phyloP scores from a whole-genome alignment of 2,329 filamentous ascomycete genomes.

The Paracoccidioides brasiliensis region DNA sequence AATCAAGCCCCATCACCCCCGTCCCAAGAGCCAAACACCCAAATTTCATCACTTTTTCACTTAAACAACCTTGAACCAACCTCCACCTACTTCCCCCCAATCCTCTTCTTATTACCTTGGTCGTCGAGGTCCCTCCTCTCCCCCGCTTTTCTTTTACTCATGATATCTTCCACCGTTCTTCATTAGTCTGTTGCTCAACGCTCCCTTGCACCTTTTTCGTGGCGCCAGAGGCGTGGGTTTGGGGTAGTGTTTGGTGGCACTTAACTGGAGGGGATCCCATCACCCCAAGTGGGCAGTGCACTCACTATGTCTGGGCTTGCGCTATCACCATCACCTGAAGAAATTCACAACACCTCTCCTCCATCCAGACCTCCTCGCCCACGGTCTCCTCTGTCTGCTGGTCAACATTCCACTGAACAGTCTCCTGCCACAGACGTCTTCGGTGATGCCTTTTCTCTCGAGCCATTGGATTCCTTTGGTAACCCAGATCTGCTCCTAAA shows the following conservation, averaged over 20 bases:
- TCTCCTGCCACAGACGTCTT: slow-evolving; percentile 33
- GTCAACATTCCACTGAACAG: slow-evolving; percentile 5
- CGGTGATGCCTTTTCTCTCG: slow-evolving; percentile 36
- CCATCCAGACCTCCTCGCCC: slow-evolving; percentile 13
- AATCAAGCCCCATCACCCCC: no score
- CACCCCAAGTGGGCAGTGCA: slow-evolving; percentile 11
- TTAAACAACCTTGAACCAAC: not conserved
- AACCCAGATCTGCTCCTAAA: not conserved
- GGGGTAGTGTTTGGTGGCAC: slow-evolving; percentile 1
- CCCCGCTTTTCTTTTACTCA: slow-evolving; percentile 4
- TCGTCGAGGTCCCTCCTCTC: not conserved
- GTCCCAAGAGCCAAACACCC: no score
- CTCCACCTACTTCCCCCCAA: slow-evolving; percentile 7
- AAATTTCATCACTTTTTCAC: not conserved
- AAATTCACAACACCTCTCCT: not conserved
- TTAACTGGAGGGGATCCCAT: slow-evolving; percentile 4
- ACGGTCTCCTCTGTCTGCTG: slow-evolving; percentile 1
- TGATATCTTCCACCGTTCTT: not conserved
- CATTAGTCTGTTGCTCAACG: not conserved
- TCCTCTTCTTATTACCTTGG: slow-evolving; percentile 4
- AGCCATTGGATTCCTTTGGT: slow-evolving; percentile 22
- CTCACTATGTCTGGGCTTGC: slow-evolving; percentile 29
- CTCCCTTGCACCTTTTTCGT: not conserved
- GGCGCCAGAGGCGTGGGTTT: not conserved
- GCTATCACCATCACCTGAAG: slow-evolving; percentile 17